Base-by-base conservation (phyloP, 2,329 filamentous ascomycete species). In the Fusarium dimerum region DNA sequence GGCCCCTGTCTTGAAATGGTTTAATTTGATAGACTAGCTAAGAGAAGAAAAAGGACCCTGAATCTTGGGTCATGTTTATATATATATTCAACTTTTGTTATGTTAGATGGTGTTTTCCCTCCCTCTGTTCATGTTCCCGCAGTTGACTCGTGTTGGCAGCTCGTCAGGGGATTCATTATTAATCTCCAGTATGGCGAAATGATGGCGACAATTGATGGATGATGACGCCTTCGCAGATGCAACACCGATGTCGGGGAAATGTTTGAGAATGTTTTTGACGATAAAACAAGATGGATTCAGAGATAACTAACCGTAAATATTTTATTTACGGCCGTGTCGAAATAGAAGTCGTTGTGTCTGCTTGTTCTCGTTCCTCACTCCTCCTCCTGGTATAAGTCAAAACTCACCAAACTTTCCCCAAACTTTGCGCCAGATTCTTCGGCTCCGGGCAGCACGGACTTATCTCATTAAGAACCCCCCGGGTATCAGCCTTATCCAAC, bases 111-210 rank as follows among this genome's bases (percentile, higher is more conserved):
- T 41, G 42, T 55, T 43, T 44, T 36, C 11, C n/a, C n/a, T n/a
- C 17, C 12, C 38, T 42, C 44, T 17, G 32, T 40, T 11, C 11
- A 43, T 9, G 41, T 50, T 43, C 43, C 20, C 26, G 15, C 44
- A n/a, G n/a, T 52, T 54, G 18, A 20, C 42, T 43, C 53, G 17
- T 39, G 47, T 26, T 45, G 40, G 42, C 16, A 18, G 32, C 29
- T 32, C 57, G 47, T 18, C 39, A 46, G 34, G 34, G 40, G 40
- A 42, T 30, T 51, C 51, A 63, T 63, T 62, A 64, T 56, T 62
- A 63, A 63, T 63, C 45, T 54, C 51, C 47, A 51, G 41, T 54
- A 63, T 63, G 56, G 58, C 60, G 61, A 63, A 61, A 63, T 59
- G 32, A 64, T 64, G 57, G 61, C 61, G 59, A 63, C 59, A 62